A percentile compares a stretch with the other conserved stretches of the same genome.
phyloP scores from a whole-genome alignment of 331 rosid species.

The Telfairia occidentalis region DNA sequence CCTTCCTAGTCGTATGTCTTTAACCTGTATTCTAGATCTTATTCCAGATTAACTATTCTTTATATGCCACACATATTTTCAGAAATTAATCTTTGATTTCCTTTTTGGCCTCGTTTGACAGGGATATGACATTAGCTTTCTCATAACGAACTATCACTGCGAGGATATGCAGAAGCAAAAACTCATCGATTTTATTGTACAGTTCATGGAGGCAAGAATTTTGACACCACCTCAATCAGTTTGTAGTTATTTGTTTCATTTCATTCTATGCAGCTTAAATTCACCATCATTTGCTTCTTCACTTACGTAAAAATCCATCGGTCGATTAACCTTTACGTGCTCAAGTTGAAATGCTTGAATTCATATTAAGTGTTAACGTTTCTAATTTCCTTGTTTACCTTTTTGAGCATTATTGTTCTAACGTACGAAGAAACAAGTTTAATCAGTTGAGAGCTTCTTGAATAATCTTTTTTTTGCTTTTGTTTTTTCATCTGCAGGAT shows the following conservation, averaged over 20 bases:
- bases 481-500: slow-evolving; percentile 39
- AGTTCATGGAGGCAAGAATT: slow-evolving; percentile 92
- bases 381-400: neutral
- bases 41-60: no score
- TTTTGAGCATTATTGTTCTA: neutral
- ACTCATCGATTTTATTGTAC: slow-evolving; percentile 92
- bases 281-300: neutral
- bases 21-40: no score
- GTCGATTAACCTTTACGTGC: neutral
- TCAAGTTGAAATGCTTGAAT: neutral
- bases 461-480: neutral
- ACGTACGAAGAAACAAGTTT: neutral
- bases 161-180: slow-evolving; percentile 96
- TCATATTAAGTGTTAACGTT: neutral
- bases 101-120: slow-evolving; percentile 21
- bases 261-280: neutral
- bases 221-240: slow-evolving; percentile 2
- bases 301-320: neutral
- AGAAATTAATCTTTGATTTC: slow-evolving; percentile 14
- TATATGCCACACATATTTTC: no score
- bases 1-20: no score
- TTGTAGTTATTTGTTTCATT: slow-evolving; percentile 1
- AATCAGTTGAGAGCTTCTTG: neutral
- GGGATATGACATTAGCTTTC: slow-evolving; percentile 99
- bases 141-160: slow-evolving; percentile 82